Evolutionary conservation across 1,139 yeast genomes (phyloP).

Genomic region (Zygosaccharomyces pseudobailii): DNA sequence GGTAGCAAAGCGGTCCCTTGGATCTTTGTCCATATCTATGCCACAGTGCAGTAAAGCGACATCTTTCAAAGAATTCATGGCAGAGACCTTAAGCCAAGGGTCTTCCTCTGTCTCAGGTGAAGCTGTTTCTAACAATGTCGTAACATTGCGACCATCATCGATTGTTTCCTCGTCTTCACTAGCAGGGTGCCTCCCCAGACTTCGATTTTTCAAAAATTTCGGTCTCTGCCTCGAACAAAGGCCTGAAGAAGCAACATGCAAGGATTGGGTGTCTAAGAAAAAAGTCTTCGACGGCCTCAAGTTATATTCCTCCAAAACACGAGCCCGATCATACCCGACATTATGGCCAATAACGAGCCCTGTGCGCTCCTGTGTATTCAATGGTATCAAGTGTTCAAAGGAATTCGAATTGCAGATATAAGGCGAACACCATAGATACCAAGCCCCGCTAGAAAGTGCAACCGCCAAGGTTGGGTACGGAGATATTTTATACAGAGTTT

Average conservation of each 20-base stretch:
- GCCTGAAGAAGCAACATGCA: conserved; percentile 88
- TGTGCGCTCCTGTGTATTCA: conserved; percentile 44
- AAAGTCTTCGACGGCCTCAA: conserved; percentile 64
- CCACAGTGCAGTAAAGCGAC: conserved; percentile 81
- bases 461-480: conserved; percentile 77
- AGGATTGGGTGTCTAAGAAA: conserved; percentile 85
- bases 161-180: conserved; percentile 15
- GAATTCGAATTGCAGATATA: conserved; percentile 42
- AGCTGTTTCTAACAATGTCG: too few relatives aligned
- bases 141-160: conserved; percentile 2
- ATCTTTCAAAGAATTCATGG: conserved; percentile 75
- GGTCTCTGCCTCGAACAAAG: conserved; percentile 91
- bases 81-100: conserved; percentile 77
- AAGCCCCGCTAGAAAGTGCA: conserved; percentile 71
- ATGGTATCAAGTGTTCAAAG: conserved; percentile 69
- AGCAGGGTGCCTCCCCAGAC: conserved; percentile 29
- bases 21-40: conserved; percentile 58
- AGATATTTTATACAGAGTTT: conserved; percentile 71
- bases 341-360: conserved; percentile 83
- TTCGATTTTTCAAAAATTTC: conserved; percentile 63
- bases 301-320: conserved; percentile 78
- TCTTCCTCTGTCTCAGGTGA: conserved; percentile 32
- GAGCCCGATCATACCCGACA: conserved; percentile 84
- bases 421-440: conserved; percentile 97
- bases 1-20: conserved; percentile 60